A percentile compares a stretch with the other conserved stretches of the same genome.
Evolutionary conservation across 2,329 filamentous ascomycete species (phyloP).

Genomic region (Fusarium veterinarium): DNA sequence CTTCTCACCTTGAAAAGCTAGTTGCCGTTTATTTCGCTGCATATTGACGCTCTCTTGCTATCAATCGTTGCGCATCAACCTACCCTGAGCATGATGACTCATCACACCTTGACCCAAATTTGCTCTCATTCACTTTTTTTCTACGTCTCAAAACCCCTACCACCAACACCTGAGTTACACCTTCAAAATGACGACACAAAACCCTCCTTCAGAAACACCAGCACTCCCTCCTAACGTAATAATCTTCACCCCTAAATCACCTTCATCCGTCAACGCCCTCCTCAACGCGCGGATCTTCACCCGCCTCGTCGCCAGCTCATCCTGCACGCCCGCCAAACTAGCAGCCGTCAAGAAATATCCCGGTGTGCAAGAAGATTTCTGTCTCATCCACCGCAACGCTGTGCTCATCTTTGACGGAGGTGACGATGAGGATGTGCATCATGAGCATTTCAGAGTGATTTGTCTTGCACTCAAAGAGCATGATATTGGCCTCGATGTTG

Average conservation of each 20-base stretch:
- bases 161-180: too few relatives aligned
- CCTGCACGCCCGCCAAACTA: background rate
- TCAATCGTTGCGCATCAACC: accelerated
- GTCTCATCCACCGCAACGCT: constrained; percentile 1
- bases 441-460: constrained; percentile 16
- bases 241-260: background rate
- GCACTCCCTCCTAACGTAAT: background rate
- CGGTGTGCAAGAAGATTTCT: background rate
- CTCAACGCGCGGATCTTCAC: constrained; percentile 1
- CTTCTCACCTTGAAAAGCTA: accelerated
- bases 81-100: background rate
- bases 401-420: background rate
- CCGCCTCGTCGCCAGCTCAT: constrained; percentile 4
- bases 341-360: background rate
- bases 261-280: background rate
- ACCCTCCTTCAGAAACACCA: background rate
- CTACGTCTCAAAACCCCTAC: background rate
- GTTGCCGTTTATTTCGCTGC: accelerated
- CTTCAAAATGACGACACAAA: background rate
- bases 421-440: background rate
- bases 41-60: accelerated
- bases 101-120: background rate
- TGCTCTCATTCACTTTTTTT: background rate
- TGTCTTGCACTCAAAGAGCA: constrained; percentile 18
- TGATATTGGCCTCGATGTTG: constrained; percentile 18